Conservation (phyloP, 1,139 yeast genomes). For the Suhomyces terraborum region DNA sequence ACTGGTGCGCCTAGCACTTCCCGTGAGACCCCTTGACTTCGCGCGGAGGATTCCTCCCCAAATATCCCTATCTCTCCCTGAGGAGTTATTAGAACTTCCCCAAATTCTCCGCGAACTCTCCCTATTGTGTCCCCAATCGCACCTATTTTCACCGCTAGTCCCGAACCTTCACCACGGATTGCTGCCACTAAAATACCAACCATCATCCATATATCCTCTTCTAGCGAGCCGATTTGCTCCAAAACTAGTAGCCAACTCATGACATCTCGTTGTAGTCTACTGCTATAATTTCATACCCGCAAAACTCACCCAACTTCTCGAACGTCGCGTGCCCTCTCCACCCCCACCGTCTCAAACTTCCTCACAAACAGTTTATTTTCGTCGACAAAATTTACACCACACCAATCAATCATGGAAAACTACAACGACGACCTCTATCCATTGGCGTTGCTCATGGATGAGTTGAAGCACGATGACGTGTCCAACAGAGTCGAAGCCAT, state of each 20-base stretch:
- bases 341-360: slow-evolving; percentile 1
- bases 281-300: too few relatives aligned
- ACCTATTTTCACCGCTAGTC: too few relatives aligned
- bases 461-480: slow-evolving; percentile 90
- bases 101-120: neutral
- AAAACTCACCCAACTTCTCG: neutral
- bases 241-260: too few relatives aligned
- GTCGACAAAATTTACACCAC: slow-evolving; percentile 7
- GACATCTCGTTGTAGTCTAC: too few relatives aligned
- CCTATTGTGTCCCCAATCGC: neutral
- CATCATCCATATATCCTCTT: neutral
- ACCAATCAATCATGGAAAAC: slow-evolving; percentile 33
- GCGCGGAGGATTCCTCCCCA: too few relatives aligned
- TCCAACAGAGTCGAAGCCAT: slow-evolving; percentile 92
- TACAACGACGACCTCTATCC: slow-evolving; percentile 79
- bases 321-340: neutral
- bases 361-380: neutral
- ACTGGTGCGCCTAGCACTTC: too few relatives aligned
- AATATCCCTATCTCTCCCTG: too few relatives aligned
- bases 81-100: too few relatives aligned
- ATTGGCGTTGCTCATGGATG: slow-evolving; percentile 94
- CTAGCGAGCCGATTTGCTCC: neutral
- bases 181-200: neutral
- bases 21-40: too few relatives aligned
- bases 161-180: slow-evolving; percentile 1